A percentile compares a stretch with the other conserved stretches of the same genome.
Conservation (phyloP, 805 yeast genomes). For the Ogataea pignaliae region DNA sequence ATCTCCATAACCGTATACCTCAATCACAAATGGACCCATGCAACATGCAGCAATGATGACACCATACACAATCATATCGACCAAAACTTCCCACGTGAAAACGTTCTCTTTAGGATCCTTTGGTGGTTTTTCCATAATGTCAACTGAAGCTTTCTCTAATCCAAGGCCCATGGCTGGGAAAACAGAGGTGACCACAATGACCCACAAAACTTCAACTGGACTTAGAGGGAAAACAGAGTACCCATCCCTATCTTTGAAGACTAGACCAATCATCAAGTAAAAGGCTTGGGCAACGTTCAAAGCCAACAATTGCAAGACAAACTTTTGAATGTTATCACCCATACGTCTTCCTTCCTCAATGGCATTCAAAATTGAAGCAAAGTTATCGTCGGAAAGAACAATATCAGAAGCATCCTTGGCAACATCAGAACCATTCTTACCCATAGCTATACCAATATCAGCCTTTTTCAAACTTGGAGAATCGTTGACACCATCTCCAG, state of each 20-base stretch:
- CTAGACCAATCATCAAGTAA: slow-evolving; percentile 66
- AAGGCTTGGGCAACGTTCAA: slow-evolving; percentile 71
- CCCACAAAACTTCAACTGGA: slow-evolving; percentile 79
- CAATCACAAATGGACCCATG: slow-evolving; percentile 58
- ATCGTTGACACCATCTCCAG: slow-evolving; percentile 82
- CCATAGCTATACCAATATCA: slow-evolving; percentile 84
- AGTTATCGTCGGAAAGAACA: slow-evolving; percentile 71
- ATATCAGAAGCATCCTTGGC: slow-evolving; percentile 83
- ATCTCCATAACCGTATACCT: slow-evolving; percentile 61
- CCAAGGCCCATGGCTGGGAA: slow-evolving; percentile 86
- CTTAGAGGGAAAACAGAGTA: slow-evolving; percentile 78
- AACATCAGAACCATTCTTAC: slow-evolving; percentile 74
- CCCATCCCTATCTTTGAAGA: slow-evolving; percentile 57
- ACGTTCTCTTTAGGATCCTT: slow-evolving; percentile 49
- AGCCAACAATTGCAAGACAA: slow-evolving; percentile 67
- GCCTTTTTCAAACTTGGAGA: slow-evolving; percentile 73
- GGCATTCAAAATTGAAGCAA: slow-evolving; percentile 73
- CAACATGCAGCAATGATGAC: slow-evolving; percentile 69
- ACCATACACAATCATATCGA: slow-evolving; percentile 72
- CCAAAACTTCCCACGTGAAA: slow-evolving; percentile 61
- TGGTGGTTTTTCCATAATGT: slow-evolving; percentile 61
- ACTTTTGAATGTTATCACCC: slow-evolving; percentile 75
- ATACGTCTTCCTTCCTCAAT: slow-evolving; percentile 78
- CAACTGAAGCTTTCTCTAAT: slow-evolving; percentile 59
- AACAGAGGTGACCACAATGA: slow-evolving; percentile 72